These are phyloP conservation scores for Reutealis trisperma DNA, from an alignment of 345 rosid species.

Conservation along the genomic window DNA sequence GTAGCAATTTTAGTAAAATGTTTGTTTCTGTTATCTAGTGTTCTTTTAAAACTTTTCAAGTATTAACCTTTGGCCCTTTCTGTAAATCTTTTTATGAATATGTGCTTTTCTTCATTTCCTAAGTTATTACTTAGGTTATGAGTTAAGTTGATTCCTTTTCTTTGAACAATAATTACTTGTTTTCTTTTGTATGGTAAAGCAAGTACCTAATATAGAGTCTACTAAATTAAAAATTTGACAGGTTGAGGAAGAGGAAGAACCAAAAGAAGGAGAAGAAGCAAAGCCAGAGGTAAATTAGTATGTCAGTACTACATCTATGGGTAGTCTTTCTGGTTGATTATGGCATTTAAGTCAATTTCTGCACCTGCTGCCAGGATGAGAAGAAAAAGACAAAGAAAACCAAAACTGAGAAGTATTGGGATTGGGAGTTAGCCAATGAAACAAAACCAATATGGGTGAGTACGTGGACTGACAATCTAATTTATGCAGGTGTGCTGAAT, in stretches of 20 bases:
- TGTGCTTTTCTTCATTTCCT: background rate
- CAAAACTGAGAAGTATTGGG: conserved; percentile 97
- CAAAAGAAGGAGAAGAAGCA: conserved; percentile 77
- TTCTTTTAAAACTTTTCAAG: background rate
- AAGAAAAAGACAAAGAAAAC: conserved; percentile 78
- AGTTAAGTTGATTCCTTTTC: background rate
- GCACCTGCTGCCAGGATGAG: conserved; percentile 57
- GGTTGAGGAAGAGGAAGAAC: conserved; percentile 94
- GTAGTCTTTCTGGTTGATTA: background rate
- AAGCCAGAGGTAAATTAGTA: conserved; percentile 58
- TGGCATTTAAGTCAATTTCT: conserved; percentile 15
- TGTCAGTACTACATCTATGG: background rate
- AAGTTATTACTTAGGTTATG: background rate
- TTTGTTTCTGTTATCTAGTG: background rate
- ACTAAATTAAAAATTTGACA: conserved; percentile 26
- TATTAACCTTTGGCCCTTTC: background rate
- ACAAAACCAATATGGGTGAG: conserved; percentile 97
- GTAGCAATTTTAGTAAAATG: background rate
- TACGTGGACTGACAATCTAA: background rate
- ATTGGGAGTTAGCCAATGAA: conserved; percentile 94
- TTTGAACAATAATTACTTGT: background rate
- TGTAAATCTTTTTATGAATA: background rate
- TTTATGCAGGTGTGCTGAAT: background rate
- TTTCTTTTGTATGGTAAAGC: background rate
- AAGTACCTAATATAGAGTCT: background rate